Conservation (phyloP, 2,329 filamentous ascomycete species). For the Aspergillus viridinutans region DNA sequence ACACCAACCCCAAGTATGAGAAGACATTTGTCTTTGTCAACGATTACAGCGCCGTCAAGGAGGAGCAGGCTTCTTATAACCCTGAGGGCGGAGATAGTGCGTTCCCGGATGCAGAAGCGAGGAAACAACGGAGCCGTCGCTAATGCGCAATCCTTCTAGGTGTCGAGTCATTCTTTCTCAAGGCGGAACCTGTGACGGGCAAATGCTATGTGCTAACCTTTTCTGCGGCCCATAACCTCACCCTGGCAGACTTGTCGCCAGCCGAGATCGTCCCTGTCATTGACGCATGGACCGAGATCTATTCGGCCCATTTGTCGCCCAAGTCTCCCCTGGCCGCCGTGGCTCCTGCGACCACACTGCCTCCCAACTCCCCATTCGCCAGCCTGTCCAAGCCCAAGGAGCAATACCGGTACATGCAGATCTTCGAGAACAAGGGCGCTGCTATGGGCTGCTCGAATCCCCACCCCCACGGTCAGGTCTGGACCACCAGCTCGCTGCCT, state of each 20-base stretch:
- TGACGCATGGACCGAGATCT: constrained; percentile 87
- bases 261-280: constrained; percentile 76
- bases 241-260: constrained; percentile 81
- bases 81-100: constrained; percentile 49
- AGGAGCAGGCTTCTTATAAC: constrained; percentile 77
- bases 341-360: constrained; percentile 44
- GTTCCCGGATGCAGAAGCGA: constrained; percentile 10
- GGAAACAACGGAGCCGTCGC: constrained; percentile 2
- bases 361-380: constrained; percentile 44
- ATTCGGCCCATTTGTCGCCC: constrained; percentile 72
- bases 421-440: constrained; percentile 97
- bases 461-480: constrained; percentile 93
- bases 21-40: constrained; percentile 94
- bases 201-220: constrained; percentile 98
- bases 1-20: constrained; percentile 78
- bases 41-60: constrained; percentile 95
- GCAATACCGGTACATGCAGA: constrained; percentile 96
- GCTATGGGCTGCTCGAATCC: constrained; percentile 99
- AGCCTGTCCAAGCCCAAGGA: constrained; percentile 55
- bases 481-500: constrained; percentile 86
- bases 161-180: constrained; percentile 70
- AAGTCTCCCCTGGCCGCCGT: constrained; percentile 58
- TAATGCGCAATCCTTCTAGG: constrained; percentile 43
- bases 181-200: constrained; percentile 81
- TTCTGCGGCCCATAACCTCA: constrained; percentile 83